These are phyloP conservation scores for Stephania yunnanensis DNA, from an alignment of 164 flowering plant species.

Conservation along the genomic window DNA sequence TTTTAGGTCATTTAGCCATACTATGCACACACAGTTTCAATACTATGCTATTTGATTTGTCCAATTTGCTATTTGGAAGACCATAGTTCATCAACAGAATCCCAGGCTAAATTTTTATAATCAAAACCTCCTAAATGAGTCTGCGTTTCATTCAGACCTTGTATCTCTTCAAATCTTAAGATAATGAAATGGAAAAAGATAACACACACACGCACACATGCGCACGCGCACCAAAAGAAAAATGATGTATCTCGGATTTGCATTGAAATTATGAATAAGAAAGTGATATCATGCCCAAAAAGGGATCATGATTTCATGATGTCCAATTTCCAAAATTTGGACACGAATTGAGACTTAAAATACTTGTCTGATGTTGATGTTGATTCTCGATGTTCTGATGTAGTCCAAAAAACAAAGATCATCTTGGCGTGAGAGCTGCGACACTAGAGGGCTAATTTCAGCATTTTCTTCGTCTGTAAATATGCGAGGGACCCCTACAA, in stretches of 20 bases:
- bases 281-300: slow-evolving; percentile 5
- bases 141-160: slow-evolving; percentile 11
- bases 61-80: not conserved
- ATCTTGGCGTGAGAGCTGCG: slow-evolving; percentile 37
- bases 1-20: not conserved
- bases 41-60: not conserved
- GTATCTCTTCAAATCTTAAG: slow-evolving; percentile 4
- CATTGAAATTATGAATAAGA: not conserved
- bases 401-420: slow-evolving; percentile 58
- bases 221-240: not conserved
- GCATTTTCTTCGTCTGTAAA: slow-evolving; percentile 71
- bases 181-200: not conserved
- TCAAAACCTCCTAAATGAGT: not conserved
- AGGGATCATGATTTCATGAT: slow-evolving; percentile 6
- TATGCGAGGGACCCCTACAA: slow-evolving; percentile 82
- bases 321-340: slow-evolving; percentile 7
- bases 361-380: slow-evolving; percentile 92
- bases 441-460: slow-evolving; percentile 47
- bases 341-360: slow-evolving; percentile 26
- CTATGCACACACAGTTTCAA: not conserved
- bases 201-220: not conserved
- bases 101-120: not conserved
- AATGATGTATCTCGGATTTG: not conserved
- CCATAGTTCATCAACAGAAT: not conserved
- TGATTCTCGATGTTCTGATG: slow-evolving; percentile 80